Evolutionary conservation across 306 rosid species (phyloP).

Genomic region (Vigna hirtella): DNA sequence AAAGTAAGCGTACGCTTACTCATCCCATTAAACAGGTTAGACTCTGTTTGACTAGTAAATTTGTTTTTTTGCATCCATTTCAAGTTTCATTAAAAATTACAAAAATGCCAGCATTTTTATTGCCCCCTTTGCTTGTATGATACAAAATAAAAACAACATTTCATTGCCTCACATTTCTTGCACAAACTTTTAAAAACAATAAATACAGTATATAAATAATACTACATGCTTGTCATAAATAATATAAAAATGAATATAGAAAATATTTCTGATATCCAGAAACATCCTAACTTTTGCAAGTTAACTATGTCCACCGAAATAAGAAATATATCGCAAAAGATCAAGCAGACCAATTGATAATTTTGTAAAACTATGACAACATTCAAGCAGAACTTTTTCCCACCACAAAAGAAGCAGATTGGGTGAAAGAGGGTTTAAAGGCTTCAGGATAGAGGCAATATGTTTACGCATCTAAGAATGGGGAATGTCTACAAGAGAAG

Average conservation of each 20-base stretch:
- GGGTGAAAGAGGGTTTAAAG: not conserved
- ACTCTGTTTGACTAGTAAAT: not conserved
- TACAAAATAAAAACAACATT: not conserved
- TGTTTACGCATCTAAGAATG: constrained; percentile 10
- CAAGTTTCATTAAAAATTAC: not conserved
- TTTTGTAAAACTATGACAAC: not conserved
- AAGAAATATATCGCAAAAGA: constrained; percentile 1
- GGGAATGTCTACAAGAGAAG: constrained; percentile 12
- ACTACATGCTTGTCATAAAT: not conserved
- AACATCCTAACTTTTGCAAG: not conserved
- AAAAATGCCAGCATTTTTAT: not conserved
- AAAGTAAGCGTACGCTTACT: constrained; percentile 13
- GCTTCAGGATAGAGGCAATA: not conserved
- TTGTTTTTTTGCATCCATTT: not conserved
- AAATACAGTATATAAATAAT: not conserved
- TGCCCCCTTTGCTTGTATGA: not conserved
- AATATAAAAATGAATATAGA: not conserved
- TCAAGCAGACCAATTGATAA: not conserved
- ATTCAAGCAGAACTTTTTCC: not conserved
- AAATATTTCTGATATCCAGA: not conserved
- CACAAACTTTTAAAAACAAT: not conserved
- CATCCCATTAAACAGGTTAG: not conserved
- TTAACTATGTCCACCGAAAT: not conserved
- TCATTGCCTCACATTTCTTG: not conserved
- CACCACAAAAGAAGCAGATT: not conserved